Conservation (phyloP, 257 asterid genomes). For the Thymus mandschuricus region DNA sequence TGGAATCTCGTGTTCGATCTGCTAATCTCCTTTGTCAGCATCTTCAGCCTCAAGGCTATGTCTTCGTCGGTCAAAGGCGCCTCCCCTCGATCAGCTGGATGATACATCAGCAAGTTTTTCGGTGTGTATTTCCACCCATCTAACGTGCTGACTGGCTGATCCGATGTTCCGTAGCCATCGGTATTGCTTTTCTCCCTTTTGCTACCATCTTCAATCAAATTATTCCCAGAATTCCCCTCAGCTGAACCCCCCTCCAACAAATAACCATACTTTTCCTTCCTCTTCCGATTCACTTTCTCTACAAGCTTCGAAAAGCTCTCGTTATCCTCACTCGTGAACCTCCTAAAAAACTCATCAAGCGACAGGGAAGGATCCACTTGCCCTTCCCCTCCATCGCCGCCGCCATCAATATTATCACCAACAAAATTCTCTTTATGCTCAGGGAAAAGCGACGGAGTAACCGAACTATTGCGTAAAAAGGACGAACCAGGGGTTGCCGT, state of each 20-base stretch:
- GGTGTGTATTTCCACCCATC: slow-evolving; percentile 90
- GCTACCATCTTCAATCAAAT: slow-evolving; percentile 58
- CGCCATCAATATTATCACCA: slow-evolving; percentile 30
- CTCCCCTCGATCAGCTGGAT: slow-evolving; percentile 92
- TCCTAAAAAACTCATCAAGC: slow-evolving; percentile 73
- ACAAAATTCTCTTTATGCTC: slow-evolving; percentile 31
- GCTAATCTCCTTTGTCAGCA: slow-evolving; percentile 76
- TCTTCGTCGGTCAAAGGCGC: slow-evolving; percentile 75
- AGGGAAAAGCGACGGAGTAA: slow-evolving; percentile 57
- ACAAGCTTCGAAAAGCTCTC: slow-evolving; percentile 74
- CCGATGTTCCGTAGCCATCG: slow-evolving; percentile 91
- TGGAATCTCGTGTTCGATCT: slow-evolving; percentile 78
- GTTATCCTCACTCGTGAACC: slow-evolving; percentile 95
- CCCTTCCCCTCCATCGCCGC: slow-evolving; percentile 41
- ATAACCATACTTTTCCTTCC: slow-evolving; percentile 72
- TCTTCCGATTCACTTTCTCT: slow-evolving; percentile 77
- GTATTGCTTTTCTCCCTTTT: slow-evolving; percentile 60
- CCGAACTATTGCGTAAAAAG: slow-evolving; percentile 61
- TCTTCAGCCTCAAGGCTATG: slow-evolving; percentile 69
- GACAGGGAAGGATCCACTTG: slow-evolving; percentile 56
- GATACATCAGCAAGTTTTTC: slow-evolving; percentile 88
- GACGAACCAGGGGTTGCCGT: slow-evolving; percentile 76
- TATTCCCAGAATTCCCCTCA: slow-evolving; percentile 40
- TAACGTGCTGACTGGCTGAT: slow-evolving; percentile 75
- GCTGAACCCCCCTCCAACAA: slow-evolving; percentile 60